These are phyloP conservation scores for Annulohypoxylon nitens DNA, from an alignment of 495 filamentous ascomycete species.

Conservation along the genomic window DNA sequence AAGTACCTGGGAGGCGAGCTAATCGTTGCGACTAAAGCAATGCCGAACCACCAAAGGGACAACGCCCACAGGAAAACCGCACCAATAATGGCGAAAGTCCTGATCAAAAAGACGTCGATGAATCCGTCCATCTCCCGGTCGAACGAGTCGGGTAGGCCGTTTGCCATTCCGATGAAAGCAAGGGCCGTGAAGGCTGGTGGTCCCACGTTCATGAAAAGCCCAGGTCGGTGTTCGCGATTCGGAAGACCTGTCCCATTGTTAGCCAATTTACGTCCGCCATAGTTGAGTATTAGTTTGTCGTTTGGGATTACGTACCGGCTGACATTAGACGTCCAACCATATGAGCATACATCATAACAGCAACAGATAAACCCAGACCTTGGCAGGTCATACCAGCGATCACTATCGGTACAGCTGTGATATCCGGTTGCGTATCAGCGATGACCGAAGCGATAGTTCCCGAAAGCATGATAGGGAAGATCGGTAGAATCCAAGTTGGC, in stretches of 20 bases:
- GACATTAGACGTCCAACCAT: slow-evolving; percentile 74
- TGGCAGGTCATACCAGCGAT: slow-evolving; percentile 65
- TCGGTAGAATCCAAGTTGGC: slow-evolving; percentile 69
- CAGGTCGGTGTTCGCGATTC: slow-evolving; percentile 64
- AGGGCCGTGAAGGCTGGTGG: slow-evolving; percentile 77
- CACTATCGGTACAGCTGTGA: slow-evolving; percentile 59
- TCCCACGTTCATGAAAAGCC: slow-evolving; percentile 80
- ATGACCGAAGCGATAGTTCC: slow-evolving; percentile 64
- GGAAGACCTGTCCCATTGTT: slow-evolving; percentile 57
- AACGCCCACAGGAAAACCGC: slow-evolving; percentile 78
- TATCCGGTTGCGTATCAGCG: slow-evolving; percentile 59
- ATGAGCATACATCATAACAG: slow-evolving; percentile 66
- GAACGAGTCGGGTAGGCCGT: slow-evolving; percentile 57
- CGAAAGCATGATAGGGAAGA: slow-evolving; percentile 69
- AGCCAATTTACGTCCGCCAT: slow-evolving; percentile 18
- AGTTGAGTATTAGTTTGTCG: background rate
- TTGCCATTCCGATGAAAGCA: slow-evolving; percentile 74
- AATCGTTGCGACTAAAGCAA: slow-evolving; percentile 67
- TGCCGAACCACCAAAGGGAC: slow-evolving; percentile 78
- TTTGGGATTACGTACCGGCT: slow-evolving; percentile 60
- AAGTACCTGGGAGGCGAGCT: slow-evolving; percentile 63
- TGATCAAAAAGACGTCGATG: slow-evolving; percentile 57
- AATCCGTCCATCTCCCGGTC: slow-evolving; percentile 46
- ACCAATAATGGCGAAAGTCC: slow-evolving; percentile 64
- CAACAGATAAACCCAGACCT: slow-evolving; percentile 65